These are phyloP conservation scores for Cladophialophora carrionii DNA, from an alignment of 2,329 filamentous ascomycete genomes.

Conservation along the genomic window DNA sequence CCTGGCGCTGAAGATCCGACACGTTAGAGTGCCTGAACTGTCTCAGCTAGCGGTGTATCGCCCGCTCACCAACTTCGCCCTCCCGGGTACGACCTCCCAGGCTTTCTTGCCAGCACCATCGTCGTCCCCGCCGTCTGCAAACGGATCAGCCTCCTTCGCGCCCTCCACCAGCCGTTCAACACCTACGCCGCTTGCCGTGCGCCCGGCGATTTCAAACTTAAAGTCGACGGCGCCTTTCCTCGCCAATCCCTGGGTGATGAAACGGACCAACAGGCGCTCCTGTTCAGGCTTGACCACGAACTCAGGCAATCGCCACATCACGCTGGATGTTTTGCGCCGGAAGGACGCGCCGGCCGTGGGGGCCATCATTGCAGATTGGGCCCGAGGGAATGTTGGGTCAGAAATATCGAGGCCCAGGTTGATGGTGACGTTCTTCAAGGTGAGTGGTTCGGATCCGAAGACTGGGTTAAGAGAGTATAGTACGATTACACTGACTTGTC, in stretches of 20 bases:
- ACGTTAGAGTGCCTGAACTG: neutral
- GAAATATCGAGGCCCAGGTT: conserved; percentile 54
- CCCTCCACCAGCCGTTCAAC: conserved; percentile 51
- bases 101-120: conserved; percentile 40
- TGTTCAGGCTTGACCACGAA: conserved; percentile 58
- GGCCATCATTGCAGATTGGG: conserved; percentile 51
- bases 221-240: conserved; percentile 79
- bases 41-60: conserved; percentile 67
- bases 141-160: conserved; percentile 48
- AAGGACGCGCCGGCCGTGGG: conserved; percentile 51
- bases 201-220: conserved; percentile 71
- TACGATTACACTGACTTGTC: conserved; percentile 83
- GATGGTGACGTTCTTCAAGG: conserved; percentile 76
- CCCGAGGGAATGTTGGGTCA: conserved; percentile 48
- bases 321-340: conserved; percentile 51
- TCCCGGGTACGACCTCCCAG: conserved; percentile 70
- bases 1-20: neutral
- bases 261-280: conserved; percentile 79
- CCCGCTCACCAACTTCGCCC: conserved; percentile 71
- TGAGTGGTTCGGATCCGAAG: conserved; percentile 55
- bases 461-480: conserved; percentile 81
- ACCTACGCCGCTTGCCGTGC: conserved; percentile 67
- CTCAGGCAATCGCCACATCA: conserved; percentile 52
- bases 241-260: conserved; percentile 73
- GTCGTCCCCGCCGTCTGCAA: conserved; percentile 49